Evolutionary conservation across 108 stramenopile genomes (phyloP), one percentile per base, ranked within the genome.

Genomic region (Seminavis robusta): DNA sequence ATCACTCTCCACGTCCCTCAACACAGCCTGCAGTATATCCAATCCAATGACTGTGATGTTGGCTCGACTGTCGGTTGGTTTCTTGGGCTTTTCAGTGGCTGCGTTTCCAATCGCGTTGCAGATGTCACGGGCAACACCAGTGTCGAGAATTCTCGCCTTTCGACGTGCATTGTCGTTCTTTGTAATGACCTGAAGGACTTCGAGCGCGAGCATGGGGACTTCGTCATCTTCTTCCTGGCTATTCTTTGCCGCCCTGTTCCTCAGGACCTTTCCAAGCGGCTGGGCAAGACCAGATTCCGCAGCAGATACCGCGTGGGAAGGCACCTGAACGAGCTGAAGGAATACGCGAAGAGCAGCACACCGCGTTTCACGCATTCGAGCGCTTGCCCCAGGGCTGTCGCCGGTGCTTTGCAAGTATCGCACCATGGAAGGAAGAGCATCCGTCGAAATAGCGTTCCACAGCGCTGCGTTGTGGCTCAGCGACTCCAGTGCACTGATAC

Each of bases 381-480:
- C 16, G 11, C 49, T 25, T 21, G 51, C 4, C 26, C 43, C 25
- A 2, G 44, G 29, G 20, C 30, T 16, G 8, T 32, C 38, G 17
- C 33, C 21, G 34, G 52, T 55, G 32, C 47, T 57, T 31, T 73
- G 61, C 31, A 86, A 57, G 45, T 81, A 80, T 25, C 59, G 32
- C 13, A 78, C 64, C 41, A 92, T 76, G 9, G 80, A 67, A 15
- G 90, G 90, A 9, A 92, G 38, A 3, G 83, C 75, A 52, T 76
- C 71, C 10, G 34, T 54, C 13, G 69, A 70, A 26, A 92, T 87
- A 21, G 84, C 56, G 40, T 53, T 83, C 70, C 78, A 82, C 37
- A 91, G 63, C 11, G 75, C 44, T 7, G 83, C 62, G 71, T 91
- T 91, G 15, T 63, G 52, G 52, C 85, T 83, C 30, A 91, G 47